A percentile compares a stretch with the other conserved stretches of the same genome.
Evolutionary conservation across 495 filamentous ascomycete species (phyloP).

Genomic region (Talaromyces adpressus): DNA sequence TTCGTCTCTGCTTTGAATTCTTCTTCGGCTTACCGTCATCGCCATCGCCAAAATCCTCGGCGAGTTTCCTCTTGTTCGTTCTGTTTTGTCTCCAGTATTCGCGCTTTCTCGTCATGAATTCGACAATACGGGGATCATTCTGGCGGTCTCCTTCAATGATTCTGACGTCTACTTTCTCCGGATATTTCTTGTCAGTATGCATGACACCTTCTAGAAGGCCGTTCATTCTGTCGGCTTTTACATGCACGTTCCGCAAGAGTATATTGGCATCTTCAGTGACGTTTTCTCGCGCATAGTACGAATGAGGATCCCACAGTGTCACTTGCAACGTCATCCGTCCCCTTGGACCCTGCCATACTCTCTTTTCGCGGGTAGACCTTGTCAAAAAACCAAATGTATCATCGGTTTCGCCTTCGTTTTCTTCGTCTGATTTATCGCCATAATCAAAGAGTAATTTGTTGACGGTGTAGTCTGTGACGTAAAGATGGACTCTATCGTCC

Average conservation of each 20-base stretch:
- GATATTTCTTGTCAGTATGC: slow-evolving; percentile 50
- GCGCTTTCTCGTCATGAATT: slow-evolving; percentile 54
- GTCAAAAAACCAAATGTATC: slow-evolving; percentile 41
- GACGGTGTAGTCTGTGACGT: slow-evolving; percentile 81
- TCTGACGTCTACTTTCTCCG: slow-evolving; percentile 47
- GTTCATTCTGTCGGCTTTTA: slow-evolving; percentile 46
- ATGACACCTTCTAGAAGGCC: slow-evolving; percentile 65
- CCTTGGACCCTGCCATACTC: slow-evolving; percentile 69
- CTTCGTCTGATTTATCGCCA: slow-evolving; percentile 25
- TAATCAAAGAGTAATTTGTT: slow-evolving; percentile 56
- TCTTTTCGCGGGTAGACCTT: slow-evolving; percentile 12
- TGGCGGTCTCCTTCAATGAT: slow-evolving; percentile 29
- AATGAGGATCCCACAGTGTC: slow-evolving; percentile 65
- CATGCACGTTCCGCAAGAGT: slow-evolving; percentile 61
- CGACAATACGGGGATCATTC: slow-evolving; percentile 45
- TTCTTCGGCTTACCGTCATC: slow-evolving; percentile 24
- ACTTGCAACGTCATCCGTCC: slow-evolving; percentile 69
- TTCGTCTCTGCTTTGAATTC: slow-evolving; percentile 21
- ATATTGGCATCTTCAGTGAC: slow-evolving; percentile 56
- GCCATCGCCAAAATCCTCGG: slow-evolving; percentile 16
- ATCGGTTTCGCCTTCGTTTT: slow-evolving; percentile 33
- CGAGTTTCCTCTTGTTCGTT: slow-evolving; percentile 33
- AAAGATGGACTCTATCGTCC: slow-evolving; percentile 50
- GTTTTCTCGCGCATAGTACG: slow-evolving; percentile 43
- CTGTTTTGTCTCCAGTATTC: slow-evolving; percentile 53